Evolutionary conservation across 805 yeast genomes (phyloP).

Genomic region (Suhomyces tanzawaensis): DNA sequence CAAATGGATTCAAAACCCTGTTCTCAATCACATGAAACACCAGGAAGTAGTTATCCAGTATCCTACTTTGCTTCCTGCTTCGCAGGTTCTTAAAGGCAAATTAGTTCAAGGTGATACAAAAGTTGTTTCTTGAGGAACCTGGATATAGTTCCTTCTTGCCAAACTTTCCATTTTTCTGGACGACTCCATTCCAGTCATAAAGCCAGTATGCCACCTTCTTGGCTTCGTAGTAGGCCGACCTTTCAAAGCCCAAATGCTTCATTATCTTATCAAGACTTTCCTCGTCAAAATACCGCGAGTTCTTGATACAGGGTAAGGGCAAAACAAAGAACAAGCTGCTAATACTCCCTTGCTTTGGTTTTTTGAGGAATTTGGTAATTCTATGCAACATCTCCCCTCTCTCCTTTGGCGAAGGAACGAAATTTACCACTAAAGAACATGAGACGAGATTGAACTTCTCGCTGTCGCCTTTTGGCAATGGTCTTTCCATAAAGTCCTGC

Average conservation of each 20-base stretch:
- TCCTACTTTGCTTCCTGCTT: background rate
- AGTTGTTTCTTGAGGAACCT: constrained; percentile 68
- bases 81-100: background rate
- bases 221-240: constrained; percentile 52
- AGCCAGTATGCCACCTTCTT: constrained; percentile 74
- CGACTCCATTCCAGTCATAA: constrained; percentile 45
- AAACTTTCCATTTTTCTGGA: constrained; percentile 13
- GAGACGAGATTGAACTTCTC: constrained; percentile 67
- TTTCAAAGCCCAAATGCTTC: constrained; percentile 57
- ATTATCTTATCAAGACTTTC: constrained; percentile 44
- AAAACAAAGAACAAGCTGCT: constrained; percentile 70
- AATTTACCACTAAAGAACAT: constrained; percentile 84
- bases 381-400: constrained; percentile 78
- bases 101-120: constrained; percentile 41
- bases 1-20: background rate
- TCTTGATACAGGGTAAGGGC: constrained; percentile 81
- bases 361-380: constrained; percentile 53
- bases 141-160: constrained; percentile 51
- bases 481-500: constrained; percentile 84
- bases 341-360: constrained; percentile 20
- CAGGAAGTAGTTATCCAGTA: background rate
- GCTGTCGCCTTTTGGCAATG: constrained; percentile 45
- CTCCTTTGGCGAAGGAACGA: constrained; percentile 67
- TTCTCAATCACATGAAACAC: background rate
- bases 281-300: constrained; percentile 74